Base-by-base conservation (phyloP, 495 filamentous ascomycete genomes). In the Hypoxylon rickii region DNA sequence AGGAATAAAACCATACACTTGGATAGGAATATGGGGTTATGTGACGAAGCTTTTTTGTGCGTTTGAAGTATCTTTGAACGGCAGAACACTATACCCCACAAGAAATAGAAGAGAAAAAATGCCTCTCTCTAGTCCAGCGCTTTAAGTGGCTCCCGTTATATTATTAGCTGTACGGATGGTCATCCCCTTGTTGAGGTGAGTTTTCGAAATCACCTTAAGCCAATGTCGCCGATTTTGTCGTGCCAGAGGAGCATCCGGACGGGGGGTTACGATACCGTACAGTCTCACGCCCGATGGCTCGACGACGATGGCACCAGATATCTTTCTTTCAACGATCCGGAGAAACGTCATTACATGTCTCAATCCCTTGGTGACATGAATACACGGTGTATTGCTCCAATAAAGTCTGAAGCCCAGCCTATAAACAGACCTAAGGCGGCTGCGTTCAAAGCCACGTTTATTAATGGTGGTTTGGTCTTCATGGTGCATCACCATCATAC, bases 401-500 rank as follows among this genome's bases (percentile, higher is more conserved):
- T 76, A 44, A 74, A 71, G 18, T 67, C 70, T 3, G 74, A 72
- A 19, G 66, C 65, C 13, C 52, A 64, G 1, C 70, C 73, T 0
- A 57, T 58, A 16, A 53, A 13, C 12, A 64, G 55, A 33, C 72
- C 73, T 12, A 54, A 58, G 0, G 48, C 63, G 6, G 60, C 73
- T 2, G 70, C 70, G 2, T 76, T 69, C 55, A 70, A 74, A 55
- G 63, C 63, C 0, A 73, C 69, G 26, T 74, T 78, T 17, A 65
- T 75, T 16, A 66, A 24, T 5, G 71, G 75, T 8, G 71, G 71
- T 1, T 32, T 74, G 18, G 55, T 74, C 16, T 71, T 78, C 51
- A 64, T 67, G 37, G 71, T 70, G 62, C 69, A 74, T 51, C 55
- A 68, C 44, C 73, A 74, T 47, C 73, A 78, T 49, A 73, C 68